A percentile compares a stretch with the other conserved stretches of the same genome.
Conservation (phyloP, 441 rosid genomes). For the Brassica hybrid region DNA sequence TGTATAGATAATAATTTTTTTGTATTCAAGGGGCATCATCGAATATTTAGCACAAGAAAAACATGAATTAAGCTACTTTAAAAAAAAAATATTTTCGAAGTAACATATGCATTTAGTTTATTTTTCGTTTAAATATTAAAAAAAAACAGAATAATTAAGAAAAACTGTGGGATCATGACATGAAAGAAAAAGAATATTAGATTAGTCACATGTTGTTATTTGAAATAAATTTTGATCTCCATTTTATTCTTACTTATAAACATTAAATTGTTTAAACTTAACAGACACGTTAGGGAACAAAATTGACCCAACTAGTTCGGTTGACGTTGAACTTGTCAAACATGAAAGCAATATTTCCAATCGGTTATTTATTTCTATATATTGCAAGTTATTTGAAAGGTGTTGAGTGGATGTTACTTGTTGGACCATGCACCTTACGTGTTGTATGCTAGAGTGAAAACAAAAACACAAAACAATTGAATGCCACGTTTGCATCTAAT, state of each 20-base stretch:
- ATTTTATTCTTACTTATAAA: neutral
- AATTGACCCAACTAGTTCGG: neutral
- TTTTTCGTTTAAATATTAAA: neutral
- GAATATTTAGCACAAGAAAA: neutral
- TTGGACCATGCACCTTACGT: neutral
- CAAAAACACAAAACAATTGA: neutral
- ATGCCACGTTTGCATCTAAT: neutral
- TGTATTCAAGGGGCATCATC: no score
- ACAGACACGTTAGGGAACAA: neutral
- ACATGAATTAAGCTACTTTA: neutral
- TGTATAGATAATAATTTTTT: no score
- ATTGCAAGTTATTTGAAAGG: neutral
- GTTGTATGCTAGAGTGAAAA: neutral
- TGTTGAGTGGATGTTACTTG: neutral
- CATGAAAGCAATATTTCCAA: neutral
- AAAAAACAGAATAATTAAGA: no score
- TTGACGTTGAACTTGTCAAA: conserved; percentile 1
- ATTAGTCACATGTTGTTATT: neutral
- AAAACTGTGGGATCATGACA: no score
- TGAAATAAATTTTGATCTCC: neutral
- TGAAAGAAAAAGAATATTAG: neutral
- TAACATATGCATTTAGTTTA: no score
- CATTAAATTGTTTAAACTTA: neutral
- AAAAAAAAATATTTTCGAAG: neutral
- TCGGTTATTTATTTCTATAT: neutral